Conservation (phyloP, 129 eudicot species). For the Heracleum sosnowskyi region DNA sequence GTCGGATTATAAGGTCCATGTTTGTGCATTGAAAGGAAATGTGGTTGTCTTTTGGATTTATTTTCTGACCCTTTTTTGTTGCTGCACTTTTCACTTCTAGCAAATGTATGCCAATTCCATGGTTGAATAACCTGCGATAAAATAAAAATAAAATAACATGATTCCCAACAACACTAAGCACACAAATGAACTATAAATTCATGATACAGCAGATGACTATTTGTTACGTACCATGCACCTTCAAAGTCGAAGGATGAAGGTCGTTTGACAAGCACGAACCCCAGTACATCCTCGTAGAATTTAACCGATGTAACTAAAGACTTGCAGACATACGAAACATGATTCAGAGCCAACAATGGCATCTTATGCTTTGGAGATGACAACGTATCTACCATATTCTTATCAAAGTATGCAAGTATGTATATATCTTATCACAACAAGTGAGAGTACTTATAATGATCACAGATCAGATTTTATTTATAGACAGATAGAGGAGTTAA, state of each 20-base stretch:
- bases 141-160: neutral
- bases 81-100: constrained; percentile 35
- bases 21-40: constrained; percentile 64
- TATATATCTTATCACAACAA: neutral
- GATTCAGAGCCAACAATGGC: constrained; percentile 49
- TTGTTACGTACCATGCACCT: constrained; percentile 58
- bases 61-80: constrained; percentile 26
- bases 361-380: constrained; percentile 25
- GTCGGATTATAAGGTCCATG: constrained; percentile 45
- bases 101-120: constrained; percentile 77
- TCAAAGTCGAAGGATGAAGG: constrained; percentile 69
- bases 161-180: too few relatives aligned
- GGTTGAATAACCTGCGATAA: constrained; percentile 48
- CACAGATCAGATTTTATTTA: neutral
- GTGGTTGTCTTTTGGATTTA: constrained; percentile 76
- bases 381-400: too few relatives aligned
- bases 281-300: constrained; percentile 51
- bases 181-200: neutral
- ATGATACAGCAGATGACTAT: neutral
- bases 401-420: neutral
- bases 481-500: neutral
- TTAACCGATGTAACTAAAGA: constrained; percentile 43
- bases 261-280: constrained; percentile 50
- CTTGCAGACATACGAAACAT: constrained; percentile 57
- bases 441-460: neutral